Percentiles rank a stretch among this genome's conserved stretches.
phyloP scores from a whole-genome alignment of 805 yeast species.

The Schizosaccharomyces japonicus region DNA sequence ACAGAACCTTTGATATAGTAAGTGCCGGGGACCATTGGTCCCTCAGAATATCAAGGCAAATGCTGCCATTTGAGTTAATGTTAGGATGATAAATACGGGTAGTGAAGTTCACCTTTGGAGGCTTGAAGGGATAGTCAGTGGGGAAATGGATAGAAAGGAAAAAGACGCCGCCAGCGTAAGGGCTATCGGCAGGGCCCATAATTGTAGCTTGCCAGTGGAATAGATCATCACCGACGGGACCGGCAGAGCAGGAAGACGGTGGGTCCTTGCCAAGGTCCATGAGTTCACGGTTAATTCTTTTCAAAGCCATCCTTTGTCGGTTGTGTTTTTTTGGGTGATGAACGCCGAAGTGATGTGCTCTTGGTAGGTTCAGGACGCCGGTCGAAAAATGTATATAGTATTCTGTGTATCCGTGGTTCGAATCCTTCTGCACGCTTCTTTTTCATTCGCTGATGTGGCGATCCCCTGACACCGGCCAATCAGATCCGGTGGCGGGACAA shows the following conservation, averaged over 20 bases:
- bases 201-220: constrained; percentile 99
- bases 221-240: constrained; percentile 50
- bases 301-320: constrained; percentile 43
- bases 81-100: constrained; percentile 95
- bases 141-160: constrained; percentile 94
- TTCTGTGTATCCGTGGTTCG: too few species aligned
- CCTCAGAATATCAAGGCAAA: constrained; percentile 86
- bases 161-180: constrained; percentile 76
- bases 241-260: constrained; percentile 95
- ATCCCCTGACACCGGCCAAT: too few species aligned
- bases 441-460: too few species aligned
- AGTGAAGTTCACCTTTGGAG: constrained; percentile 80
- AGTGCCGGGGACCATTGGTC: constrained; percentile 98
- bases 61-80: constrained; percentile 85
- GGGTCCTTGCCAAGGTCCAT: constrained; percentile 95
- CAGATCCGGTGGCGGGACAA: too few species aligned
- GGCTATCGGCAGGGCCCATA: constrained; percentile 91
- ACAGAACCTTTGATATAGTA: constrained; percentile 80
- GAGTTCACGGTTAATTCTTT: constrained; percentile 89
- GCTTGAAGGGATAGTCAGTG: constrained; percentile 96
- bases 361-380: neutral
- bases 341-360: neutral
- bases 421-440: neutral
- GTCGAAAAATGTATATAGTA: too few species aligned
- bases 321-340: neutral